A percentile compares a stretch with the other conserved stretches of the same genome.
These are phyloP conservation scores for Thalassiosira mediterranea DNA, from an alignment of 352 stramenopile genomes.

Conservation along the genomic window DNA sequence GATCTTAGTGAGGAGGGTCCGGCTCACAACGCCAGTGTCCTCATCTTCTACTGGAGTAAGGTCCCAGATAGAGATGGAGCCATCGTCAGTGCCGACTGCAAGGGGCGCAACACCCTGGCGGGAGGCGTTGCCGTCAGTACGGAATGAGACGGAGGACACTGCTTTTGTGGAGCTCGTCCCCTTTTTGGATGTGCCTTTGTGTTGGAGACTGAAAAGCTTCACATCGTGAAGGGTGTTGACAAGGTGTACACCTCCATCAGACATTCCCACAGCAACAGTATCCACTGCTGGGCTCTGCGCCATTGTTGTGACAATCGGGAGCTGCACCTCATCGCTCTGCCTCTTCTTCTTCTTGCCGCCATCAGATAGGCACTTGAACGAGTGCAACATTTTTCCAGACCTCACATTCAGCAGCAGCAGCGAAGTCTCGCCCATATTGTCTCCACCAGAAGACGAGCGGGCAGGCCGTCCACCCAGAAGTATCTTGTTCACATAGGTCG, in stretches of 20 bases:
- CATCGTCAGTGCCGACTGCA: conserved; percentile 71
- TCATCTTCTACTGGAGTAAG: conserved; percentile 62
- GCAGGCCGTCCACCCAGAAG: conserved; percentile 54
- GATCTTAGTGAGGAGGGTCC: conserved; percentile 68
- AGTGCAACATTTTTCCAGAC: conserved; percentile 75
- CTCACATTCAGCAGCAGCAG: conserved; percentile 77
- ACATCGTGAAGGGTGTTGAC: conserved; percentile 75
- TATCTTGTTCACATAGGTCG: conserved; percentile 85
- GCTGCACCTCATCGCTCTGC: conserved; percentile 1
- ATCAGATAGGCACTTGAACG: conserved; percentile 60
- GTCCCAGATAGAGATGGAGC: conserved; percentile 79
- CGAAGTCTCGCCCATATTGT: conserved; percentile 28
- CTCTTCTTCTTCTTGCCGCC: conserved; percentile 2
- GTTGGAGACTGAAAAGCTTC: conserved; percentile 68
- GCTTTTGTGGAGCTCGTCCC: conserved; percentile 9
- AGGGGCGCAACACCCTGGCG: conserved; percentile 72
- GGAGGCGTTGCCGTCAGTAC: conserved; percentile 72
- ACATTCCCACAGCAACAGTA: conserved; percentile 77
- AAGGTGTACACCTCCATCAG: conserved; percentile 67
- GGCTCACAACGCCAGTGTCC: conserved; percentile 20
- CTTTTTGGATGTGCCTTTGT: conserved; percentile 45
- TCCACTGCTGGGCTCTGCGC: conserved; percentile 77
- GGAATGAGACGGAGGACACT: conserved; percentile 78
- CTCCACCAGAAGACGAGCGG: not conserved
- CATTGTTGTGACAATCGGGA: conserved; percentile 61